Conservation (phyloP, 1,284 basidiomycete genomes). For the Bjerkandera adusta region DNA sequence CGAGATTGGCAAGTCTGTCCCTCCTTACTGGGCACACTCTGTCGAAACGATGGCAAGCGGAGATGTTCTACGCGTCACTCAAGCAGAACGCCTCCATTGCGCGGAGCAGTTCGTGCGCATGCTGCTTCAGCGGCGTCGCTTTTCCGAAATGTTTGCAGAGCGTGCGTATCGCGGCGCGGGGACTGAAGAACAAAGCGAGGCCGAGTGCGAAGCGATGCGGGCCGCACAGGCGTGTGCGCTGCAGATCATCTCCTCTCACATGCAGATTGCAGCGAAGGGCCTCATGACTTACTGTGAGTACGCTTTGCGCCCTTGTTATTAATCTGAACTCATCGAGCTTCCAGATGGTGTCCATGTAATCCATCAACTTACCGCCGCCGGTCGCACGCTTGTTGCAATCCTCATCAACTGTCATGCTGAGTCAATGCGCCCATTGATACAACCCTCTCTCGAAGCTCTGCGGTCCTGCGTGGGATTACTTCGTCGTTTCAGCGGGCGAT, state of each 20-base stretch:
- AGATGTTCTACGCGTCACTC: conserved; percentile 85
- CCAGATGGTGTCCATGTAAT: conserved; percentile 90
- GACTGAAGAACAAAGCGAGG: conserved; percentile 52
- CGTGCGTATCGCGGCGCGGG: conserved; percentile 41
- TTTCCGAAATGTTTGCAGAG: conserved; percentile 70
- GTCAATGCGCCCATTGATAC: conserved; percentile 66
- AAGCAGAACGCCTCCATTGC: conserved; percentile 82
- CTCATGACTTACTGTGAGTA: conserved; percentile 91
- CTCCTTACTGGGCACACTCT: conserved; percentile 77
- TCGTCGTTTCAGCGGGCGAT: conserved; percentile 75
- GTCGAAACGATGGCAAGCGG: conserved; percentile 80
- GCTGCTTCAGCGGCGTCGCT: conserved; percentile 74
- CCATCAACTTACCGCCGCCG: conserved; percentile 91
- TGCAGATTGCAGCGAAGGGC: conserved; percentile 82
- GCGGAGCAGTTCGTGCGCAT: conserved; percentile 83
- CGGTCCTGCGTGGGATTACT: conserved; percentile 83
- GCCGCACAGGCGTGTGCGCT: conserved; percentile 72
- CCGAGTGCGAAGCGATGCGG: conserved; percentile 66
- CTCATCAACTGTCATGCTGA: conserved; percentile 78
- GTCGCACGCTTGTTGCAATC: conserved; percentile 82
- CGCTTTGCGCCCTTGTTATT: background rate
- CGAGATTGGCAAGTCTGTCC: conserved; percentile 71
- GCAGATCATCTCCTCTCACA: conserved; percentile 78
- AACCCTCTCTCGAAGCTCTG: conserved; percentile 78
- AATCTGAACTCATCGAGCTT: conserved; percentile 1